Conservation (phyloP, 2,329 filamentous ascomycete genomes). For the Huntiella omanensis region DNA sequence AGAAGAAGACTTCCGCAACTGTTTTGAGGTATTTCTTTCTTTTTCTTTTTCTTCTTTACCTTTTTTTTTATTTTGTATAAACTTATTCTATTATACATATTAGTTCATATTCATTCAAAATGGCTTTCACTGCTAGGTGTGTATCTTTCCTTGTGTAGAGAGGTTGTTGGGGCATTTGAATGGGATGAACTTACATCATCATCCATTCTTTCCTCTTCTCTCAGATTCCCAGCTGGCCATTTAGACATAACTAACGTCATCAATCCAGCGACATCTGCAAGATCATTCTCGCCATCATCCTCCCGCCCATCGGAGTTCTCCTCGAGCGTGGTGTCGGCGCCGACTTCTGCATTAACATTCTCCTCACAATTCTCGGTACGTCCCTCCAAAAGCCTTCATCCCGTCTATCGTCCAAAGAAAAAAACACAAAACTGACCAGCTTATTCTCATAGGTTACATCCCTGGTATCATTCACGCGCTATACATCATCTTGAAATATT, state of each 20-base stretch:
- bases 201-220: background rate
- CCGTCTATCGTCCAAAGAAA: background rate
- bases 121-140: slow-evolving; percentile 43
- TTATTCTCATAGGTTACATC: slow-evolving; percentile 29
- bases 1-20: background rate
- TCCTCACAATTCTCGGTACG: slow-evolving; percentile 54
- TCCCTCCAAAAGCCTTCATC: slow-evolving; percentile 2
- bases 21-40: background rate
- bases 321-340: slow-evolving; percentile 79
- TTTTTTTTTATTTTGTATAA: background rate
- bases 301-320: slow-evolving; percentile 83
- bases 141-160: slow-evolving; percentile 11
- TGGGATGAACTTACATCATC: background rate
- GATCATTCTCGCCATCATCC: slow-evolving; percentile 70
- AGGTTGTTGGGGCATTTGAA: background rate
- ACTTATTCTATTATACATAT: background rate
- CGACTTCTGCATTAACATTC: slow-evolving; percentile 82
- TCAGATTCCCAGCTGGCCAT: background rate
- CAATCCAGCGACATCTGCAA: slow-evolving; percentile 36
- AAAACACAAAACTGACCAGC: background rate
- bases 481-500: slow-evolving; percentile 88
- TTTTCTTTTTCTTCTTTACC: background rate
- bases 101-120: slow-evolving; percentile 19
- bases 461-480: slow-evolving; percentile 83
- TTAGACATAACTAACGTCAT: background rate